phyloP scores from a whole-genome alignment of 441 rosid species.

The Corymbia calophylla region DNA sequence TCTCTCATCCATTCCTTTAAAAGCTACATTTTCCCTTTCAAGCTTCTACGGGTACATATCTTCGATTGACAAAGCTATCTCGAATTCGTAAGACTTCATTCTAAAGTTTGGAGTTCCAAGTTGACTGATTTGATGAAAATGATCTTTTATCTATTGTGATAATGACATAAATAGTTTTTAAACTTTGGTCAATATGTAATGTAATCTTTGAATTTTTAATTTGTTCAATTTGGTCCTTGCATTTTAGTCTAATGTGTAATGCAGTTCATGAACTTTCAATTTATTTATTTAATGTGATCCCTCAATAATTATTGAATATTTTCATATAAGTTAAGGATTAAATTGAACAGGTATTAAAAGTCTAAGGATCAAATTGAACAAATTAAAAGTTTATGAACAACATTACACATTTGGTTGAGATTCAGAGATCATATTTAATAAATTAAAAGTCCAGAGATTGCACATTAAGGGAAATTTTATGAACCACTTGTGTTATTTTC shows the following conservation, averaged over 20 bases:
- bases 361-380: not conserved
- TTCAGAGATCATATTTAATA: no score
- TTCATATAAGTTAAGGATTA: no score
- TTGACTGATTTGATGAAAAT: not conserved
- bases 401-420: no score
- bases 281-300: no score
- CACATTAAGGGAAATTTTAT: no score
- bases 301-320: no score
- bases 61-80: not conserved
- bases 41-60: not conserved
- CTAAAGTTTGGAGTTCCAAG: not conserved
- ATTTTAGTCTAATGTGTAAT: not conserved
- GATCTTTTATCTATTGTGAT: not conserved
- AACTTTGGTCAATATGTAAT: no score
- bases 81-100: not conserved
- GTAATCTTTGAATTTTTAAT: no score
- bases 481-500: no score
- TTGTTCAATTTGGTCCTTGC: no score
- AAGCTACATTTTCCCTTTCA: not conserved
- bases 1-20: not conserved
- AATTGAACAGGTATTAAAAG: not conserved
- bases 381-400: not conserved
- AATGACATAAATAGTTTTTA: not conserved
- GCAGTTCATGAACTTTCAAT: not conserved
- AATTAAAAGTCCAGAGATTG: no score